phyloP scores from a whole-genome alignment of 306 rosid genomes.

The Cucumis sativus region DNA sequence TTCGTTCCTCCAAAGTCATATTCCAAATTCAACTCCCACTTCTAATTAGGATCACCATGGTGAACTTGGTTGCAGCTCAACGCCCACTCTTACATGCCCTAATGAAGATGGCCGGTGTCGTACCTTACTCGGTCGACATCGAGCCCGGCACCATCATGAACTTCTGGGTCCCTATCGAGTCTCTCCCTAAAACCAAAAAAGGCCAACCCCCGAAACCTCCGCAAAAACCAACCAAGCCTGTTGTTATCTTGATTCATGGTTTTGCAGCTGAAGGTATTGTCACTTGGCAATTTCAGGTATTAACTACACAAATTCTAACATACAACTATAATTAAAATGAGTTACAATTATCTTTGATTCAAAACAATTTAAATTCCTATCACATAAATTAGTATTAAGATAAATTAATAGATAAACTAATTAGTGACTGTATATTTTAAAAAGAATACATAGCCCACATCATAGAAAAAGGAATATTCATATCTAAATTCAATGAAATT shows the following conservation, averaged over 20 bases:
- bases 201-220: constrained; percentile 11
- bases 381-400: no score
- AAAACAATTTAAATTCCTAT: no score
- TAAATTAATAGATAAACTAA: no score
- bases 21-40: background rate
- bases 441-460: no score
- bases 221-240: constrained; percentile 44
- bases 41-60: constrained; percentile 25
- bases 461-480: no score
- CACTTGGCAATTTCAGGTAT: constrained; percentile 65
- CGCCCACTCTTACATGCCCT: constrained; percentile 46
- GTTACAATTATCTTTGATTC: no score
- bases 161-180: constrained; percentile 68
- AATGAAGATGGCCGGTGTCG: constrained; percentile 83
- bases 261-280: constrained; percentile 78
- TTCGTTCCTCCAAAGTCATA: background rate
- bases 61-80: constrained; percentile 66
- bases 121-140: constrained; percentile 54
- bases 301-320: no score
- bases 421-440: no score
- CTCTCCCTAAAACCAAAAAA: constrained; percentile 37
- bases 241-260: constrained; percentile 64
- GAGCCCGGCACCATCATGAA: constrained; percentile 67
- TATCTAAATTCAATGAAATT: no score
- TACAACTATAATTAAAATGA: no score